Conservation (phyloP, 495 filamentous ascomycete genomes). For the Sporormia fimetaria region DNA sequence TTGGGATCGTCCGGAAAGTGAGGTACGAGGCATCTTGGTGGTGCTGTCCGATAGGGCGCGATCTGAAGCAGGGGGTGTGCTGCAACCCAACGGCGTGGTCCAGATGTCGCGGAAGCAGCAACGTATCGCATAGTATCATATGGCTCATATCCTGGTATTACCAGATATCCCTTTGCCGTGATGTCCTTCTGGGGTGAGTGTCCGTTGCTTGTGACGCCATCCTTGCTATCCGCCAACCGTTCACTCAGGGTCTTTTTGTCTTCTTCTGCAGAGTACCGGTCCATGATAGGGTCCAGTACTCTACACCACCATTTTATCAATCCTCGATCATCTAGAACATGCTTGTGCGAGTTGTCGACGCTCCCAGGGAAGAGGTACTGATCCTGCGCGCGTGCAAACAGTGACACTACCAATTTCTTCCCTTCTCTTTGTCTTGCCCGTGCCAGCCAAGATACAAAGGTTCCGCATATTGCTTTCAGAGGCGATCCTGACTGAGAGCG, state of each 20-base stretch:
- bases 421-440: constrained; percentile 51
- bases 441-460: constrained; percentile 66
- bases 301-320: constrained; percentile 93
- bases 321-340: constrained; percentile 83
- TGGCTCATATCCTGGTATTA: constrained; percentile 74
- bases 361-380: constrained; percentile 95
- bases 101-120: constrained; percentile 32
- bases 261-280: constrained; percentile 39
- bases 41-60: constrained; percentile 44
- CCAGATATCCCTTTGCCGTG: constrained; percentile 59
- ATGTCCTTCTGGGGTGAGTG: constrained; percentile 20
- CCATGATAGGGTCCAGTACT: constrained; percentile 63
- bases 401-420: constrained; percentile 68
- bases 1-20: constrained; percentile 95
- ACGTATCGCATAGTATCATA: constrained; percentile 59
- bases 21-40: constrained; percentile 78
- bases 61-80: constrained; percentile 56
- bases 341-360: constrained; percentile 71
- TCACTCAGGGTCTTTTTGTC: constrained; percentile 28
- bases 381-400: constrained; percentile 85
- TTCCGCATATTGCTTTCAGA: constrained; percentile 55
- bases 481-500: constrained; percentile 53
- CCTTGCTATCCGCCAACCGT: constrained; percentile 11
- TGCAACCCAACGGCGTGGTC: constrained; percentile 25
- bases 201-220: not conserved